Evolutionary conservation across 257 asterid genomes (phyloP).

Genomic region (Solanum sparsipilum): DNA sequence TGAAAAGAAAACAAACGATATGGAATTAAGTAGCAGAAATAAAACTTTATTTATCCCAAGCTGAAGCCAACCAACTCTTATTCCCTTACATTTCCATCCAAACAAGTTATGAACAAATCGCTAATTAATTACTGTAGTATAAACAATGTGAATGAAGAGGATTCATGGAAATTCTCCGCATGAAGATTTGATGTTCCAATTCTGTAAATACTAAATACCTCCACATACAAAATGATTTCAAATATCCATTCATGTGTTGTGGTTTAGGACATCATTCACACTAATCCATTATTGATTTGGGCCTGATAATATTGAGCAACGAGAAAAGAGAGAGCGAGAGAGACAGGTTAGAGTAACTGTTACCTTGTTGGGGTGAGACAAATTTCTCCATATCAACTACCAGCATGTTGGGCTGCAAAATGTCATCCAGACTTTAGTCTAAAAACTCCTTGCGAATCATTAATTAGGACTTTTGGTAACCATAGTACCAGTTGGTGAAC

Average conservation of each 20-base stretch:
- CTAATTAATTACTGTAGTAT: not conserved
- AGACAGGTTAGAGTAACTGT: not conserved
- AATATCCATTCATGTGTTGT: not conserved
- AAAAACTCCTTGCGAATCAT: not conserved
- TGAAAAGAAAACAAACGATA: not conserved
- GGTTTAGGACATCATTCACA: not conserved
- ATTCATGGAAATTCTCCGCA: not conserved
- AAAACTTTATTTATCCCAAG: not conserved
- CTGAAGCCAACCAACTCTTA: not conserved
- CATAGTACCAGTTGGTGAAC: not conserved
- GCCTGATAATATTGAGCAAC: not conserved
- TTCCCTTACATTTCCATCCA: not conserved
- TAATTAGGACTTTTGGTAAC: not conserved
- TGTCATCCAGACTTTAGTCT: not conserved
- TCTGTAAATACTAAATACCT: not conserved
- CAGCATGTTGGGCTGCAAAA: constrained; percentile 96
- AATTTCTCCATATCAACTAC: constrained; percentile 92
- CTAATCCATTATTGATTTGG: not conserved
- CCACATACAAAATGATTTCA: not conserved
- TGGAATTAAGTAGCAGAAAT: not conserved
- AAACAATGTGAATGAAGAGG: not conserved
- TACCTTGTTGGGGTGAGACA: constrained; percentile 74
- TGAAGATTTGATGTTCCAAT: not conserved
- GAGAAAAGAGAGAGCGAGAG: not conserved
- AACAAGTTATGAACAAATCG: not conserved